These are phyloP conservation scores for Parafenestella ontariensis DNA, from an alignment of 2,329 filamentous ascomycete genomes.

Conservation along the genomic window DNA sequence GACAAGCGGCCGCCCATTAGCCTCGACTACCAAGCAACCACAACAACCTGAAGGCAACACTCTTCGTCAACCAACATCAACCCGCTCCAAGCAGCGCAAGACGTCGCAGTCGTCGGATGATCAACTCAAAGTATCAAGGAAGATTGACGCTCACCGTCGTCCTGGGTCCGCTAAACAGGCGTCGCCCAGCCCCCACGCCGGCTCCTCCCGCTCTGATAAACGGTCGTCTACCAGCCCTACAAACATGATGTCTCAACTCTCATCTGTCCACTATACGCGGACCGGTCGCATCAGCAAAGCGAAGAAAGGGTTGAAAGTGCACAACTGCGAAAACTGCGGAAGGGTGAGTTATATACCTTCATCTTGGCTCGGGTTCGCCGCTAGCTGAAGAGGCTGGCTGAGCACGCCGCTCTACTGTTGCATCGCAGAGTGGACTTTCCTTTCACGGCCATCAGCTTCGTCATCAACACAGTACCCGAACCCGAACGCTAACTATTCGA, in stretches of 20 bases:
- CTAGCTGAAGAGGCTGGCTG: slow-evolving; percentile 5
- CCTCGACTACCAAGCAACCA: slow-evolving; percentile 25
- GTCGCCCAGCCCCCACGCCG: slow-evolving; percentile 31
- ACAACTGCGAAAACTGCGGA: slow-evolving; percentile 55
- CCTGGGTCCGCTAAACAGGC: slow-evolving; percentile 31
- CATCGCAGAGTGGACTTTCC: background rate
- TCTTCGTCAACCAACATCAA: slow-evolving; percentile 17
- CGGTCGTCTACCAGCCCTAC: slow-evolving; percentile 40
- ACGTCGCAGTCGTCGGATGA: slow-evolving; percentile 39
- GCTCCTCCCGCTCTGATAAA: slow-evolving; percentile 40
- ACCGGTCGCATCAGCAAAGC: slow-evolving; percentile 58
- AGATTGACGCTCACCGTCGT: slow-evolving; percentile 36
- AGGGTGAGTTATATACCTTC: slow-evolving; percentile 47
- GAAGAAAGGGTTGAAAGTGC: slow-evolving; percentile 56
- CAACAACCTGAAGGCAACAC: slow-evolving; percentile 32
- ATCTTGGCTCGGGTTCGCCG: background rate
- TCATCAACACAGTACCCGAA: background rate
- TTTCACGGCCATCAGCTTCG: background rate
- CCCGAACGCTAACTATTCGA: slow-evolving; percentile 27
- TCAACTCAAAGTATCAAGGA: slow-evolving; percentile 27
- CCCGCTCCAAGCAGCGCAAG: slow-evolving; percentile 27
- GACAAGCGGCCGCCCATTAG: slow-evolving; percentile 43
- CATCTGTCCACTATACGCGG: slow-evolving; percentile 51
- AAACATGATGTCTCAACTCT: slow-evolving; percentile 35
- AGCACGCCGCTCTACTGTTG: slow-evolving; percentile 3